Base-by-base conservation (phyloP, 2,329 filamentous ascomycete species). In the Ophiosphaerella korrae region DNA sequence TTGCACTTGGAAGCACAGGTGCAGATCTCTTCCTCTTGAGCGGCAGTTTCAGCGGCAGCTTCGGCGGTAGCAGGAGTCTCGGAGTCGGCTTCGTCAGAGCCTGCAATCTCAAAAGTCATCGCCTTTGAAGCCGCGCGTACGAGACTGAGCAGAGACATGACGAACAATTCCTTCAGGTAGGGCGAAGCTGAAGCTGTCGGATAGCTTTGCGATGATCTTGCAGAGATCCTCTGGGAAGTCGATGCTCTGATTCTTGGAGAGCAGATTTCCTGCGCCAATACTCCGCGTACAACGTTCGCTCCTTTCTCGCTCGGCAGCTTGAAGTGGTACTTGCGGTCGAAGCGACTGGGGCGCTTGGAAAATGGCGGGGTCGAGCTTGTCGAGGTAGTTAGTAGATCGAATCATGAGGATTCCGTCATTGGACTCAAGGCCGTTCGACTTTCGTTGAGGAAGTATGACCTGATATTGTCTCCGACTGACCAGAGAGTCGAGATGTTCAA, bases 371-470 rank as follows among this genome's bases (percentile, higher is more conserved):
- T 89, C 86, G 4, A 89, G 73, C 2, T 79, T 78, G 21, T 88
- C 85, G 2, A 89, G 76, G 59, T 78, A 75, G 58, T 87, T 87
- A 0, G 85, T 88, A 45, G 79, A 83, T n/a, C 82, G 84, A 37
- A 87, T 78, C 73, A 89, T 86, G 62, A 88, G 80, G 42, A 88
- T 87, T 3, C 86, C 87, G 55, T 88, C 83, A 59, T 89, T 89
- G 56, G 76, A 80, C 60, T 84, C 82, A 8, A 89, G 79, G 0
- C 86, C 87, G 56, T 89, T n/a, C 86, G 4, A 89, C 82, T 66
- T 89, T n/a, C 85, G 63, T 89, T 89, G 24, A 89, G 75, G 71
- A 89, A 89, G 74, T 87, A 89, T 47, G 79, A 83, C n/a, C 86
- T 77, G 7, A 86, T 81, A 2, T 70, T 57, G 38, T n/a, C n/a